These are phyloP conservation scores for Gaultheria prostrata DNA, from an alignment of 148 eudicot genomes.

Conservation along the genomic window DNA sequence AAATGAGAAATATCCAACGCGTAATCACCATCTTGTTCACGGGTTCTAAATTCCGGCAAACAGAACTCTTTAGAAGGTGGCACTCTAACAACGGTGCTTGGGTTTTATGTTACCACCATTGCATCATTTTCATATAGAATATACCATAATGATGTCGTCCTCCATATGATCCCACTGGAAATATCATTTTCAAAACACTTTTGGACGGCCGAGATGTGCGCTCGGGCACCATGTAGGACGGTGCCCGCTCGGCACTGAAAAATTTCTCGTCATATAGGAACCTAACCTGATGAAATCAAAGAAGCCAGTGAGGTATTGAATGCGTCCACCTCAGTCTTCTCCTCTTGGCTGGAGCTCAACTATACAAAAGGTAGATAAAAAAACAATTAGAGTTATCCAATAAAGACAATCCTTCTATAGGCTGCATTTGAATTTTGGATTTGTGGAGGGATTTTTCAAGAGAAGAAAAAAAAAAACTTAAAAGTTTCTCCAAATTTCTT, in stretches of 20 bases:
- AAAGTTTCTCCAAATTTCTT: not conserved
- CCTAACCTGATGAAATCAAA: slow-evolving; percentile 71
- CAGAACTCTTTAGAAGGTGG: not conserved
- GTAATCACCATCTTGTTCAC: not conserved
- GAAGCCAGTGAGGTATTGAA: slow-evolving; percentile 67
- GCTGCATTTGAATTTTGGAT: not conserved
- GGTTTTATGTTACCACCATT: not conserved
- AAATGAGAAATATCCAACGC: not conserved
- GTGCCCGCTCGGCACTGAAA: no score
- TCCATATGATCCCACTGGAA: no score
- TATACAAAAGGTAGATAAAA: slow-evolving; percentile 20
- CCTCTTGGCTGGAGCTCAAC: slow-evolving; percentile 76
- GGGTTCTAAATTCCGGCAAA: not conserved
- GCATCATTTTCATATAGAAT: not conserved
- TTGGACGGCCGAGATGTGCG: no score
- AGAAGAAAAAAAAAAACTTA: not conserved
- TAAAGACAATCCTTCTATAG: not conserved
- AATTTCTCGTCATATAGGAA: no score
- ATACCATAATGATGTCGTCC: not conserved
- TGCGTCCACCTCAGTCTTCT: slow-evolving; percentile 58
- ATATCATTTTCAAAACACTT: no score
- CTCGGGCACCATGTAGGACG: no score
- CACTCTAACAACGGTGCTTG: not conserved
- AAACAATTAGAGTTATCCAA: not conserved
- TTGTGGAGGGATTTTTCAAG: not conserved